Conservation (phyloP, 352 stramenopile species). For the Globisporangium nunn region DNA sequence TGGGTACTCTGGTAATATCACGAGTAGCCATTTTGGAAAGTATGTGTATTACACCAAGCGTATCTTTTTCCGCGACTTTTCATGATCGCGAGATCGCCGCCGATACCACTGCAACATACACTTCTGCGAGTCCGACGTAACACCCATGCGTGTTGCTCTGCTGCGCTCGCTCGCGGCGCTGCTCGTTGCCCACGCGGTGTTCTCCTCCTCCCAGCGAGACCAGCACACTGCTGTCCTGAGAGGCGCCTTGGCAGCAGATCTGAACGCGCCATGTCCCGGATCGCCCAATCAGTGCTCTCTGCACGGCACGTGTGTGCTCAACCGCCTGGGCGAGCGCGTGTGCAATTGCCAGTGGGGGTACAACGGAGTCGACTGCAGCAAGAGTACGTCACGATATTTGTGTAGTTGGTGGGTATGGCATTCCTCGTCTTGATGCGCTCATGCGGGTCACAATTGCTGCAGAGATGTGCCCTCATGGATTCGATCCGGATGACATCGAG, state of each 20-base stretch:
- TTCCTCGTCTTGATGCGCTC: too few species aligned
- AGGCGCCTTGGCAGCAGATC: not conserved
- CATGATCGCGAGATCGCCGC: not conserved
- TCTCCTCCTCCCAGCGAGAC: not conserved
- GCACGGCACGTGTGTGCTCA: conserved; percentile 59
- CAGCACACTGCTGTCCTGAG: not conserved
- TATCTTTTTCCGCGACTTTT: not conserved
- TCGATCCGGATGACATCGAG: conserved; percentile 33
- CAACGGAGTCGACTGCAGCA: conserved; percentile 45
- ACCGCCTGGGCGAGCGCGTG: conserved; percentile 49
- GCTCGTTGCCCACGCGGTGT: not conserved
- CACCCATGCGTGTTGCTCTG: not conserved
- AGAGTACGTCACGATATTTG: conserved; percentile 23
- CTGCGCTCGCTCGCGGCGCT: not conserved
- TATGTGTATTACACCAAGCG: not conserved
- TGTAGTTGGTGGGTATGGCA: too few species aligned
- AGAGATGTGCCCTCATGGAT: conserved; percentile 72
- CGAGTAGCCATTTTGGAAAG: too few species aligned
- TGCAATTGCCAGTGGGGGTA: conserved; percentile 81
- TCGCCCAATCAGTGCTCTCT: conserved; percentile 62
- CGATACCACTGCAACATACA: too few species aligned
- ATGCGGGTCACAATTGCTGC: not conserved
- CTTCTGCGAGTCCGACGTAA: not conserved
- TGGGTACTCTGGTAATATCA: too few species aligned
- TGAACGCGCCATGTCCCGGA: conserved; percentile 37